phyloP scores from a whole-genome alignment of 352 stramenopile species.

The Pythium oligandrum region DNA sequence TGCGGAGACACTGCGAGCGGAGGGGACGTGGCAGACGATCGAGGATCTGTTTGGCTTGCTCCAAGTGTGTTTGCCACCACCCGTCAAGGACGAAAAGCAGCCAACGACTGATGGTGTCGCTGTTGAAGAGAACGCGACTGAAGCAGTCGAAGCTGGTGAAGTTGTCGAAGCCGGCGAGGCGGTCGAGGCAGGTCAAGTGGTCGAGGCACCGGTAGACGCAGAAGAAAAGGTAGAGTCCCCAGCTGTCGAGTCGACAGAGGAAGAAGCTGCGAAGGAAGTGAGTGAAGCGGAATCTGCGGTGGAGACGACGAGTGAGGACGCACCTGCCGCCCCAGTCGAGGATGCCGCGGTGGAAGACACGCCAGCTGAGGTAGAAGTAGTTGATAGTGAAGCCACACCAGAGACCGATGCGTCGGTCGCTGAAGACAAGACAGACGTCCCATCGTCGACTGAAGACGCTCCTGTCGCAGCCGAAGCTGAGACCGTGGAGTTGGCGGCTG shows the following conservation, averaged over 20 bases:
- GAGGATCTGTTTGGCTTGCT: conserved; percentile 8
- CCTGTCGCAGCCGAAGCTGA: too few species aligned
- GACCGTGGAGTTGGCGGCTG: too few species aligned
- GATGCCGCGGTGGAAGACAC: too few species aligned
- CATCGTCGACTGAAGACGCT: too few species aligned
- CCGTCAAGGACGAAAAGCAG: neutral
- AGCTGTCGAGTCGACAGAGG: neutral
- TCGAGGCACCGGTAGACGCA: conserved; percentile 4
- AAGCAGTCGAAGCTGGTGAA: neutral
- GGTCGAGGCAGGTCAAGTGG: conserved; percentile 4
- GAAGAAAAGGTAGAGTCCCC: conserved; percentile 1
- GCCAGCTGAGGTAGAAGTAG: too few species aligned
- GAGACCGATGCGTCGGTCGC: too few species aligned
- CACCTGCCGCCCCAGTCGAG: too few species aligned
- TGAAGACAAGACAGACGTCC: too few species aligned
- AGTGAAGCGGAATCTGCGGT: too few species aligned
- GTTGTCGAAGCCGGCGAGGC: conserved; percentile 1
- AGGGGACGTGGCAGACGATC: neutral
- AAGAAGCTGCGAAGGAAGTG: neutral
- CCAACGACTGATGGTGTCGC: neutral
- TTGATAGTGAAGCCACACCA: too few species aligned
- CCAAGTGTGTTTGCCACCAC: conserved; percentile 7
- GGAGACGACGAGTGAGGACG: too few species aligned
- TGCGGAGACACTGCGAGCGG: neutral
- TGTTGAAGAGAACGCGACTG: neutral